Conservation (phyloP, 306 rosid species). For the Rosa multiflora region DNA sequence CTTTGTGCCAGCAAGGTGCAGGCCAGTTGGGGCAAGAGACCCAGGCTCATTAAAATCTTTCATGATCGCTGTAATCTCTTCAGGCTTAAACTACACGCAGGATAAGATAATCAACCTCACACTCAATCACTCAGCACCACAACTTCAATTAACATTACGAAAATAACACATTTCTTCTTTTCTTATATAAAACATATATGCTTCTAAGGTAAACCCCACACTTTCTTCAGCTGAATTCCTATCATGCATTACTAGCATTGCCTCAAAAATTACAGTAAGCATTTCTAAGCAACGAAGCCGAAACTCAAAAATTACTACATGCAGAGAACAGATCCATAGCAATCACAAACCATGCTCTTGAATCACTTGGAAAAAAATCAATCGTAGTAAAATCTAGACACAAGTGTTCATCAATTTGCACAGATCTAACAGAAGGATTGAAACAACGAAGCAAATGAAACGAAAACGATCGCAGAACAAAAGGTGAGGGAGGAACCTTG, state of each 20-base stretch:
- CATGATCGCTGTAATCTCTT: constrained; percentile 55
- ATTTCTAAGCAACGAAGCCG: neutral
- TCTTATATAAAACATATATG: neutral
- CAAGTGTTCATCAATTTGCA: neutral
- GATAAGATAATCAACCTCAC: neutral
- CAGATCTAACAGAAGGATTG: neutral
- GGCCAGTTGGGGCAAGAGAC: constrained; percentile 73
- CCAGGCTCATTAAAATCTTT: constrained; percentile 74
- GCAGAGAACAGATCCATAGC: neutral
- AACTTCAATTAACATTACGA: neutral
- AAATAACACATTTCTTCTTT: neutral
- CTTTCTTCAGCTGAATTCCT: neutral
- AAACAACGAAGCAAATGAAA: neutral
- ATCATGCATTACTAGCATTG: neutral
- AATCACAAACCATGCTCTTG: neutral
- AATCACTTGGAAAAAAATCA: neutral
- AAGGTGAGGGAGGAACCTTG: constrained; percentile 40
- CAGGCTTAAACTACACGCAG: constrained; percentile 51
- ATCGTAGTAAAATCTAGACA: neutral
- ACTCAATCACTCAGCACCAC: neutral
- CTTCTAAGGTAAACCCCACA: neutral
- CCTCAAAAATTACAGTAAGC: neutral
- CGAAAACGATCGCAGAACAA: neutral
- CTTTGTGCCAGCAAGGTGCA: constrained; percentile 70
- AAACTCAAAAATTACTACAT: neutral